Evolutionary conservation across 2,329 filamentous ascomycete species (phyloP).

Genomic region (Ceratocystis huliohia): DNA sequence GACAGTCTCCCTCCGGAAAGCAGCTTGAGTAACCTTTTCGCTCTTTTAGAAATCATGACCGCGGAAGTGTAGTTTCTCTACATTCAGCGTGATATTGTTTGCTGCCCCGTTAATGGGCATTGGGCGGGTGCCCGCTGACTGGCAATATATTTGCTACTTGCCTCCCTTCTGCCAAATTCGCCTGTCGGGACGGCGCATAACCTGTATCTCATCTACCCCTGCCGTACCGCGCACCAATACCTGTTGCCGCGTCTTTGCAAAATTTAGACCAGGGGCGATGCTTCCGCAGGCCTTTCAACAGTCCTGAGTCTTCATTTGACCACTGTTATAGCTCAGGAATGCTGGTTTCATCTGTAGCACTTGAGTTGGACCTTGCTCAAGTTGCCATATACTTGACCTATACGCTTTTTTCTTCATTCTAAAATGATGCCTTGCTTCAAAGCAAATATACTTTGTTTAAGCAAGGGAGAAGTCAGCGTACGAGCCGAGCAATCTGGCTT

Average conservation of each 20-base stretch:
- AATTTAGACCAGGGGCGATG: no score
- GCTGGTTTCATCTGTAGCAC: not conserved
- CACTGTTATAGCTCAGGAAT: not conserved
- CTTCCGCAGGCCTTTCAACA: no score
- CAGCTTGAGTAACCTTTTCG: slow-evolving; percentile 14
- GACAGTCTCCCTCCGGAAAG: not conserved
- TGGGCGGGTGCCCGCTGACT: slow-evolving; percentile 24
- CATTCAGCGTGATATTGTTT: not conserved
- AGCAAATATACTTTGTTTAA: not conserved
- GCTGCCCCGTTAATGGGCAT: slow-evolving; percentile 34
- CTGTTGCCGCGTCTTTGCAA: not conserved
- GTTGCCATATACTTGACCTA: not conserved
- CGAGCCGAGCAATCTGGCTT: not conserved
- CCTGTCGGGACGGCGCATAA: not conserved
- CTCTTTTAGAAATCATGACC: slow-evolving; percentile 11
- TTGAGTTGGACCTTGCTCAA: not conserved
- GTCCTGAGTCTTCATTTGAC: no score
- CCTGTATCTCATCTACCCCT: not conserved
- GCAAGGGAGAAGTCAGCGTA: not conserved
- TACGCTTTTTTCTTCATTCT: not conserved
- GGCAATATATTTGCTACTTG: not conserved
- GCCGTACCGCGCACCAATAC: not conserved
- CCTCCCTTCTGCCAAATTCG: not conserved
- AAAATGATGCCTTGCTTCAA: not conserved
- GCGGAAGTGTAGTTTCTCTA: slow-evolving; percentile 2